Base-by-base conservation (phyloP, 805 yeast species). In the Kodamaea restingae region DNA sequence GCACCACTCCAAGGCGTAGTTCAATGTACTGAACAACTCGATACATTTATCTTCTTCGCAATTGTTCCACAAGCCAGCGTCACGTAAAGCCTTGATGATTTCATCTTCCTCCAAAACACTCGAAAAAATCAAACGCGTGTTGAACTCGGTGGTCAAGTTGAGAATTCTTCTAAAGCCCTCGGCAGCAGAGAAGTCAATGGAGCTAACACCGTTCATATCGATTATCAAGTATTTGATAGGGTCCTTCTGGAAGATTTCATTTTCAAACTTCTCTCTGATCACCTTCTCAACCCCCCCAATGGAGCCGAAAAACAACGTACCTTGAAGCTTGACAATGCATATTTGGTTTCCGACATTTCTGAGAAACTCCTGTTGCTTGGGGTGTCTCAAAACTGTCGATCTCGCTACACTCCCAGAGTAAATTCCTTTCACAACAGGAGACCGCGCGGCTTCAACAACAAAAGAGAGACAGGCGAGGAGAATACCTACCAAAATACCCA, bases 1-100 rank as follows among this genome's bases (percentile, higher is more conserved):
- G 67, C 97, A 88, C 96, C 96, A 91, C 61, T 93, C 98, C 31
- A 93, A 71, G 0, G 96, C 95, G 40, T 84, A 76, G 55, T 93
- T 93, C 50, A 93, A 71, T 39, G 86, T 84, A 39, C 75, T 76
- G 55, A 88, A 91, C 32, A 90, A 70, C 49, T 80, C 80, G 43
- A 79, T 76, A 17, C 52, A 46, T 26, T 50, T 58, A 42, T 57
- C 58, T 18, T 66, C 71, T 12, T 69, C 62, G 8, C 47, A 33
- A 4, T 36, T 40, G 32, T 70, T 79, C 74, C 90, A 80, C 15
- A 91, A 63, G 1, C 95, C 95, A 11, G 93, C 95, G 40, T 88
- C 95, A 46, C 80, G 70, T 43, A 93, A 73, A 0, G 93, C 84
- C 32, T 73, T 73, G 22, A 84, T 78, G 8, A 84, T 81, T 12